These are phyloP conservation scores for Gossypium lobatum DNA, from an alignment of 441 rosid species.

Conservation along the genomic window DNA sequence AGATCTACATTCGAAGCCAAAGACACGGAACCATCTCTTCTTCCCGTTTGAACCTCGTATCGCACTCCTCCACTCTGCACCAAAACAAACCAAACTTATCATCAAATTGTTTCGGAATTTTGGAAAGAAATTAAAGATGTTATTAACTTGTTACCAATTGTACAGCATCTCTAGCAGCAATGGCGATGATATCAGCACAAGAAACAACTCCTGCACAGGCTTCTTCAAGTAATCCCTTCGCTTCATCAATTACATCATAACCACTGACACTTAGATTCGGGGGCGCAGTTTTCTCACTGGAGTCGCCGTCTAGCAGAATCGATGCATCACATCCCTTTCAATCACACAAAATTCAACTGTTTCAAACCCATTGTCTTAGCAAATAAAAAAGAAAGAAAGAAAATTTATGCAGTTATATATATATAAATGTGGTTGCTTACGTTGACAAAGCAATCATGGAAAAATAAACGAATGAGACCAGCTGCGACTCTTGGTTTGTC, in stretches of 20 bases:
- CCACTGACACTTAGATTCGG: slow-evolving; percentile 55
- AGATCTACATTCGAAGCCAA: slow-evolving; percentile 32
- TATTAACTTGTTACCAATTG: slow-evolving; percentile 23
- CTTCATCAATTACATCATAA: slow-evolving; percentile 42
- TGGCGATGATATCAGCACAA: slow-evolving; percentile 60
- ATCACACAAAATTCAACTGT: background rate
- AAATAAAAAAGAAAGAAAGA: background rate
- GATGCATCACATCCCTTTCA: slow-evolving; percentile 66
- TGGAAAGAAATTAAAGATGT: no score
- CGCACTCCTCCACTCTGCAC: slow-evolving; percentile 31
- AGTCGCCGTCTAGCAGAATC: slow-evolving; percentile 37
- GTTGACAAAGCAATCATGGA: slow-evolving; percentile 57
- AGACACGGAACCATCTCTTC: slow-evolving; percentile 38
- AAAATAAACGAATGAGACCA: slow-evolving; percentile 48
- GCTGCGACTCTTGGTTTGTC: slow-evolving; percentile 28
- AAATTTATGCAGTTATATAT: background rate
- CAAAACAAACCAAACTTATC: background rate
- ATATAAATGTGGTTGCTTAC: slow-evolving; percentile 25
- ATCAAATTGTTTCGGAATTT: background rate
- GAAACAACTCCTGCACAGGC: slow-evolving; percentile 40
- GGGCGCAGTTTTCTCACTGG: slow-evolving; percentile 41
- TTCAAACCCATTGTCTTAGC: background rate
- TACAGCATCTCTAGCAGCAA: slow-evolving; percentile 60
- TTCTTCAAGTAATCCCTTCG: slow-evolving; percentile 33
- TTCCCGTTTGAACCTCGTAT: slow-evolving; percentile 49